phyloP scores from a whole-genome alignment of 768 basidiomycete genomes.

The Tephrocybe rancida region DNA sequence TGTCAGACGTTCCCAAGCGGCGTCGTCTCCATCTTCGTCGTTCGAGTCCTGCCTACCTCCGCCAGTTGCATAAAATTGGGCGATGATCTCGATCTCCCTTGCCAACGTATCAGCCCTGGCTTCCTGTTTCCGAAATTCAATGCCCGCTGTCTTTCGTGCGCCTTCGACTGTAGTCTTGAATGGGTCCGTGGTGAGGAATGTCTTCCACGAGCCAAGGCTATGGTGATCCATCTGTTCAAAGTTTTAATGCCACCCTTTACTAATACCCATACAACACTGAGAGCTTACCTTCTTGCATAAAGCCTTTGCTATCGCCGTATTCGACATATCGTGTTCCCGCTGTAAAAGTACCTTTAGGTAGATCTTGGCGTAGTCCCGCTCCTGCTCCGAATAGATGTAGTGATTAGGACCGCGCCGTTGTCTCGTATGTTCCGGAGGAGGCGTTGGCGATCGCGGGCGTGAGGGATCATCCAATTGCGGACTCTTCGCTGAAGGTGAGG shows the following conservation, averaged over 20 bases:
- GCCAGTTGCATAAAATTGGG: conserved; percentile 55
- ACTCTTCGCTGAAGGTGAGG: not conserved
- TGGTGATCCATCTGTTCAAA: conserved; percentile 62
- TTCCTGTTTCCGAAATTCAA: conserved; percentile 48
- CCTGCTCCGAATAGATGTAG: conserved; percentile 51
- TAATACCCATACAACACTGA: not conserved
- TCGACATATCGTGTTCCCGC: conserved; percentile 48
- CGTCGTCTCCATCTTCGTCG: conserved; percentile 44
- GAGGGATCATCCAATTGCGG: not conserved
- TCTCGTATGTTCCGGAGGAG: conserved; percentile 41
- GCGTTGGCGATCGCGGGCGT: conserved; percentile 42
- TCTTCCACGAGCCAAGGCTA: conserved; percentile 49
- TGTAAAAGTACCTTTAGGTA: conserved; percentile 50
- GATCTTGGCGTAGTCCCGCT: conserved; percentile 46
- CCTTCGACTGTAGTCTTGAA: conserved; percentile 43
- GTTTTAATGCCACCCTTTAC: not conserved
- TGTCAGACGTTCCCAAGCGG: conserved; percentile 55
- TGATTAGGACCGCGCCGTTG: conserved; percentile 21
- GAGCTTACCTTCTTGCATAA: conserved; percentile 48
- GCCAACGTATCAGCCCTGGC: conserved; percentile 11
- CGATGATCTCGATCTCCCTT: conserved; percentile 51
- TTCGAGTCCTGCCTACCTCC: conserved; percentile 27
- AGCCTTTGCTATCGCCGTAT: conserved; percentile 34
- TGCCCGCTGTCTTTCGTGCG: conserved; percentile 50
- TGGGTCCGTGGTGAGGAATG: conserved; percentile 32